Evolutionary conservation across 768 basidiomycete species (phyloP).

Genomic region (Cystobasidium tubakii): DNA sequence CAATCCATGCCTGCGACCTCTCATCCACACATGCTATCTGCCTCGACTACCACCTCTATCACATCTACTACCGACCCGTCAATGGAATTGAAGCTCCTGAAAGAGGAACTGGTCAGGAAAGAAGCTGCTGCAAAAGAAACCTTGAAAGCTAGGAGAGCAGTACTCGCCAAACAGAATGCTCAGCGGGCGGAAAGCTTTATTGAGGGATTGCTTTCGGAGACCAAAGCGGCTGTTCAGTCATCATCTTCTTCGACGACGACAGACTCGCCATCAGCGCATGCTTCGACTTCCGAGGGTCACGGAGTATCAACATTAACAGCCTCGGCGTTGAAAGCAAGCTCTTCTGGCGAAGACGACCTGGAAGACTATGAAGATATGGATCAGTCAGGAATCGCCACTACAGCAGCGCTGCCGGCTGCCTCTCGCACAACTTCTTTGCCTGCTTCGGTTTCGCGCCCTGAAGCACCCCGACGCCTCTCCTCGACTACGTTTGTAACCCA

Average conservation of each 20-base stretch:
- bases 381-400: neutral
- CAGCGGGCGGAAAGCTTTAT: neutral
- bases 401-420: neutral
- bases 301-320: neutral
- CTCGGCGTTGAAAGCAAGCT: neutral
- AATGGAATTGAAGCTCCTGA: neutral
- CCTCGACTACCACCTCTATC: neutral
- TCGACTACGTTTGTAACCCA: neutral
- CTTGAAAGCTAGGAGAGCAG: slow-evolving; percentile 19
- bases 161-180: slow-evolving; percentile 18
- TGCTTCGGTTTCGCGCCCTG: neutral
- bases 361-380: neutral
- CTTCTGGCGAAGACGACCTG: neutral
- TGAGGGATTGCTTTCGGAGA: neutral
- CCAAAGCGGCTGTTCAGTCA: neutral
- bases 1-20: neutral
- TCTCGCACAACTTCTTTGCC: neutral
- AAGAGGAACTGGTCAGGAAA: slow-evolving; percentile 14
- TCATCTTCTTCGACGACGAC: neutral
- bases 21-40: neutral
- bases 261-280: neutral
- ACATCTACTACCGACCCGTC: neutral
- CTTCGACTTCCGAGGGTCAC: neutral
- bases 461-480: neutral
- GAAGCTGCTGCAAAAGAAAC: slow-evolving; percentile 18